These are phyloP conservation scores for Davidsoniella virescens DNA, from an alignment of 2,329 filamentous ascomycete species.

Conservation along the genomic window DNA sequence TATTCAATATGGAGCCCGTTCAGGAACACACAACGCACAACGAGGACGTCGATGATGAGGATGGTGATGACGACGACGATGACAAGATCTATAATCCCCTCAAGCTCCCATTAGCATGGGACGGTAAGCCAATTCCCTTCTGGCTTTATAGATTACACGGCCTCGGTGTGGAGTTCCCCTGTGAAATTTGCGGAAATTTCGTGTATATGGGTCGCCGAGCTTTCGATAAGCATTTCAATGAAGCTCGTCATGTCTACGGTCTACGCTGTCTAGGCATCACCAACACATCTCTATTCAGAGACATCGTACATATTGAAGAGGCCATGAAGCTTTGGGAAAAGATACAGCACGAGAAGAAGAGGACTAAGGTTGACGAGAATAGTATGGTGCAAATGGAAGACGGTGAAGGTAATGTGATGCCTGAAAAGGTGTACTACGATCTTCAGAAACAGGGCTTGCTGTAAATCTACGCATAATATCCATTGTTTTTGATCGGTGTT, in stretches of 20 bases:
- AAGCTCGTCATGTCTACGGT: slow-evolving; percentile 82
- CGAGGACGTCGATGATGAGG: slow-evolving; percentile 49
- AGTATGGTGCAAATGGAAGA: slow-evolving; percentile 98
- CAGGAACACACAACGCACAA: slow-evolving; percentile 15
- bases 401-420: slow-evolving; percentile 94
- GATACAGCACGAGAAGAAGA: slow-evolving; percentile 72
- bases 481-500: no score
- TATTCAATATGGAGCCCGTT: slow-evolving; percentile 41
- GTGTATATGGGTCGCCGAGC: slow-evolving; percentile 96
- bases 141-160: slow-evolving; percentile 98
- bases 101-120: slow-evolving; percentile 91
- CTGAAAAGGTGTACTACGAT: slow-evolving; percentile 94
- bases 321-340: slow-evolving; percentile 84
- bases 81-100: slow-evolving; percentile 94
- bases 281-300: slow-evolving; percentile 77
- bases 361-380: slow-evolving; percentile 57
- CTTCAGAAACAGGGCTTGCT: slow-evolving; percentile 80
- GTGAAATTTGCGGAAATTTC: slow-evolving; percentile 94
- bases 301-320: slow-evolving; percentile 86
- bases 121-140: slow-evolving; percentile 96
- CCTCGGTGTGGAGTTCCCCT: slow-evolving; percentile 82
- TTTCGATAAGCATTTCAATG: slow-evolving; percentile 98
- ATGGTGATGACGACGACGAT: slow-evolving; percentile 47
- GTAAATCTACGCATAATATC: slow-evolving; percentile 23
- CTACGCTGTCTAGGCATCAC: slow-evolving; percentile 88